Base-by-base conservation (phyloP, 2,329 filamentous ascomycete genomes). In the Phialemoniopsis sp. region DNA sequence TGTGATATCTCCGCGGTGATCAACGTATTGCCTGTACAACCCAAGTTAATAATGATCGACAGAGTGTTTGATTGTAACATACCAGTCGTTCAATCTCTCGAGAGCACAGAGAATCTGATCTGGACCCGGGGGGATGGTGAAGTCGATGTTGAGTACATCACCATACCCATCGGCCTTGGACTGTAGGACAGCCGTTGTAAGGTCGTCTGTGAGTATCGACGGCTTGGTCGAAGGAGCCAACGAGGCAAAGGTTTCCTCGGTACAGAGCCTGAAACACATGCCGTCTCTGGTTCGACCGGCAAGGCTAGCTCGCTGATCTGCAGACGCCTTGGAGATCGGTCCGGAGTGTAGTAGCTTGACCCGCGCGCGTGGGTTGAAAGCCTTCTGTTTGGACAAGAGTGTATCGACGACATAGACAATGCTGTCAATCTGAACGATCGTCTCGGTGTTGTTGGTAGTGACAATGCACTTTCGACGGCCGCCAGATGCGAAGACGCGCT, bases 401-500 rank as follows among this genome's bases (percentile, higher is more conserved):
- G 93, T 91, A 56, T 98, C 93, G n/a, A 98, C 91, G 28, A 98
- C 93, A 57, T 96, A 98, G 29, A 98, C 93, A 47, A 98, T 98
- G 59, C 93, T 93, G 58, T 98, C 93, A 45, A 98, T 98, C 34
- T 93, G 98, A 64, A 98, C 79, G 55, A 85, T 91, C 0, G 93
- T 98, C 70, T 98, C 93, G 34, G 93, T 93, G 63, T 98, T 98
- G 64, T 98, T 98, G 49, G 93, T 98, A 9, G 90, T 88, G 21
- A 98, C 78, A 52, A 98, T 94, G 58, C 83, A 83, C 64, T 98
- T 98, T 46, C 93, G 79, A 4, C 73, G 70, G 4, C 93, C 93
- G 0, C 93, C 86, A 42, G 88, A 85, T 36, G 95, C 89, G 66
- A 98, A 98, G 52, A 98, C 97, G 52, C 80, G 81, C 63, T 97